Evolutionary conservation across 441 rosid species (phyloP).

Genomic region (Adansonia madagascariensis): DNA sequence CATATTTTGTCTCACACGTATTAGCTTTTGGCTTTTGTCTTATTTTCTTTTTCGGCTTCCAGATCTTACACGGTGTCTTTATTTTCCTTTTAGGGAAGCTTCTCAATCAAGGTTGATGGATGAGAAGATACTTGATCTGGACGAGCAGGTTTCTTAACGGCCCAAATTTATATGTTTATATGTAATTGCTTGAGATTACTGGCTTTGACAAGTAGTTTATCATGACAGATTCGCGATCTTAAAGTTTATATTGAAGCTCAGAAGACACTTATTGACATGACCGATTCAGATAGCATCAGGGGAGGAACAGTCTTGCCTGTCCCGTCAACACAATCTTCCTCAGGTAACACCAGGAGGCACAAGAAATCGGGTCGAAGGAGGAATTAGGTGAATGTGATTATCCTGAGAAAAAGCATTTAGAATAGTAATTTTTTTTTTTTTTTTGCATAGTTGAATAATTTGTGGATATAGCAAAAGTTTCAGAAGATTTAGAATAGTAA

Average conservation of each 20-base stretch:
- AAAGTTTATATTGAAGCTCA: constrained; percentile 77
- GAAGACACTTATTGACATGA: constrained; percentile 48
- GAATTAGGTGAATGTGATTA: constrained; percentile 33
- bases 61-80: constrained; percentile 10
- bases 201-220: constrained; percentile 19
- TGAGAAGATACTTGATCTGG: constrained; percentile 66
- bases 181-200: constrained; percentile 20
- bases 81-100: constrained; percentile 48
- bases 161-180: neutral
- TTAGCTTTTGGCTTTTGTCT: neutral
- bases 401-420: neutral
- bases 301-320: constrained; percentile 64
- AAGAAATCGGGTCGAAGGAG: constrained; percentile 56
- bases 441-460: neutral
- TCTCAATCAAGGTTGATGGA: constrained; percentile 48
- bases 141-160: constrained; percentile 68
- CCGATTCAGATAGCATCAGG: neutral
- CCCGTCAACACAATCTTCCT: constrained; percentile 55
- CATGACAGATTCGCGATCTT: constrained; percentile 72
- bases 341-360: constrained; percentile 45
- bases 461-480: constrained; percentile 10
- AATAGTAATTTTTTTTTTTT: neutral
- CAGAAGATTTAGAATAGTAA: neutral
- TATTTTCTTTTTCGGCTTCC: neutral
- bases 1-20: neutral